Evolutionary conservation across 2,329 filamentous ascomycete species (phyloP).

Genomic region (Epicoccum nigrum): DNA sequence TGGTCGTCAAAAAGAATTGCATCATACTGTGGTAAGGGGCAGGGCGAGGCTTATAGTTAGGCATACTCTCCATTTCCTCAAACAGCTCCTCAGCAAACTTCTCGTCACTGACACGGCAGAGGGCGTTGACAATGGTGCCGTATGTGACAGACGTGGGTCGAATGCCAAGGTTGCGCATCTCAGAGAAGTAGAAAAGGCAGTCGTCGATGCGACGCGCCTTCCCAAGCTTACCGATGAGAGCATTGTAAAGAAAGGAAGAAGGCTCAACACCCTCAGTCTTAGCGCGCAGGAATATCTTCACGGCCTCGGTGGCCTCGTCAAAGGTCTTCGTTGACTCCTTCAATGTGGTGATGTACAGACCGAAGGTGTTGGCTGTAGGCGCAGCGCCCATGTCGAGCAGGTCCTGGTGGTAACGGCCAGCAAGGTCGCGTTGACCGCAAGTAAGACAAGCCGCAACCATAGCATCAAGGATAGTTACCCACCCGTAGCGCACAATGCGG

Average conservation of each 20-base stretch:
- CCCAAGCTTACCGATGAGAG: conserved; percentile 95
- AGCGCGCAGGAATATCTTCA: conserved; percentile 95
- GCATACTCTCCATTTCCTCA: conserved; percentile 98
- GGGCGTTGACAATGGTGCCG: conserved; percentile 95
- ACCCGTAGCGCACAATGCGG: conserved; percentile 87
- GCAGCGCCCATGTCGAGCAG: conserved; percentile 87
- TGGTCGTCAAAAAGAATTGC: conserved; percentile 98
- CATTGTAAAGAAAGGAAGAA: conserved; percentile 97
- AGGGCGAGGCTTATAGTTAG: conserved; percentile 97
- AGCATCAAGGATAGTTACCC: conserved; percentile 93
- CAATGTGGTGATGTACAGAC: conserved; percentile 97
- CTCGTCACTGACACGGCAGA: conserved; percentile 96
- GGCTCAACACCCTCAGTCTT: conserved; percentile 94
- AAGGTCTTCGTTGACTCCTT: conserved; percentile 98
- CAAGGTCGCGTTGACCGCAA: conserved; percentile 78
- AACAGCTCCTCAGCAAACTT: conserved; percentile 98
- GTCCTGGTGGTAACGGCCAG: conserved; percentile 88
- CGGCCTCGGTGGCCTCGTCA: conserved; percentile 93
- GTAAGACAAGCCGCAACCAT: conserved; percentile 94
- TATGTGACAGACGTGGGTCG: conserved; percentile 98
- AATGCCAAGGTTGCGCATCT: conserved; percentile 92
- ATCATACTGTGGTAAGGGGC: conserved; percentile 99
- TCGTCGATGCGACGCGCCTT: conserved; percentile 98
- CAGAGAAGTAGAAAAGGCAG: conserved; percentile 95
- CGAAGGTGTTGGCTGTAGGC: conserved; percentile 96